Evolutionary conservation across 208 protist genomes (phyloP).

Genomic region (Leishmania aethiopica): DNA sequence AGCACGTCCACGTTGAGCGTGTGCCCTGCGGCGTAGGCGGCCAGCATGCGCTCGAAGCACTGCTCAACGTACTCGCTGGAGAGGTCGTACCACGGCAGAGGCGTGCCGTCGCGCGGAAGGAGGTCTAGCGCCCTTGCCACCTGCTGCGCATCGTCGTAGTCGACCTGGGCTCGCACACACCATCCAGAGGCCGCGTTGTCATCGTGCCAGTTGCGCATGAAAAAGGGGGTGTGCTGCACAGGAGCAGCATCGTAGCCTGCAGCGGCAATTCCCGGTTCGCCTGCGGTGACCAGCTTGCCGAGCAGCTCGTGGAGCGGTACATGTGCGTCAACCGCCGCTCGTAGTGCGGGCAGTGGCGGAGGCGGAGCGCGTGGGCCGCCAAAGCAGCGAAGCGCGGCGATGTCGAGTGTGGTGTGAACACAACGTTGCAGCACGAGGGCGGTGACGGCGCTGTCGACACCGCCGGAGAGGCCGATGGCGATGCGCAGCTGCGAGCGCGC

Average conservation of each 20-base stretch:
- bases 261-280: not conserved
- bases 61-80: constrained; percentile 48
- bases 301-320: constrained; percentile 9
- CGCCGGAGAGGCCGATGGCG: constrained; percentile 76
- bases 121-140: constrained; percentile 54
- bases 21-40: constrained; percentile 56
- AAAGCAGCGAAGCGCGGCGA: constrained; percentile 48
- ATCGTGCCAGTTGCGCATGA: constrained; percentile 80
- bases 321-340: constrained; percentile 4
- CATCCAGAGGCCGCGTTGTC: constrained; percentile 32
- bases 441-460: constrained; percentile 79
- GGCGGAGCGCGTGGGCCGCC: constrained; percentile 6
- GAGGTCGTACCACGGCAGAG: constrained; percentile 50
- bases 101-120: constrained; percentile 8
- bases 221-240: constrained; percentile 52
- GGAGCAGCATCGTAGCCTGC: not conserved
- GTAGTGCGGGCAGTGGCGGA: constrained; percentile 8
- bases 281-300: not conserved
- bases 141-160: constrained; percentile 71
- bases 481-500: constrained; percentile 33
- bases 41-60: constrained; percentile 81
- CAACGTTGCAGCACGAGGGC: constrained; percentile 68
- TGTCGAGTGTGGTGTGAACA: constrained; percentile 46
- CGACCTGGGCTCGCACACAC: constrained; percentile 49
- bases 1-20: constrained; percentile 87